Conservation (phyloP, 176 grass and related monocot genomes). For the Paspalum vaginatum region DNA sequence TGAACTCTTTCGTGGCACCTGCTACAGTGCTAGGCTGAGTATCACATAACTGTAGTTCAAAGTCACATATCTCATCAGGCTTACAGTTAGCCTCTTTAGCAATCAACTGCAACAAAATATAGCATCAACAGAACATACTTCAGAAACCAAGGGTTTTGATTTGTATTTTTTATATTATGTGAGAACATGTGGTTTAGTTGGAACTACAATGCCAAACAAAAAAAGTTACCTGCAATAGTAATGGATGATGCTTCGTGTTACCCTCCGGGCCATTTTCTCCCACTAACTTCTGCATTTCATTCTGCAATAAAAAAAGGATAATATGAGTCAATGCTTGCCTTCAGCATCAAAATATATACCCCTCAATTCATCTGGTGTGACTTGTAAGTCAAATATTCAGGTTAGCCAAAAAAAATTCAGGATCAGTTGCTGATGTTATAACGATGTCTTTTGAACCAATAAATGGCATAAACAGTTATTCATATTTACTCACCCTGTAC, state of each 20-base stretch:
- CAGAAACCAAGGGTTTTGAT: not conserved
- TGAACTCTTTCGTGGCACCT: constrained; percentile 93
- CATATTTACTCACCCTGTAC: not conserved
- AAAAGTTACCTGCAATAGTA: constrained; percentile 71
- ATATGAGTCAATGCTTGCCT: not conserved
- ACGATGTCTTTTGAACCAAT: not conserved
- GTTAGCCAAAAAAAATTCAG: too few species aligned
- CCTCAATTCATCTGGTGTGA: not conserved
- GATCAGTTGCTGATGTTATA: not conserved
- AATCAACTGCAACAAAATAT: constrained; percentile 66
- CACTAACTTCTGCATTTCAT: constrained; percentile 75
- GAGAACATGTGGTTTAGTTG: not conserved
- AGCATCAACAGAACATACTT: not conserved
- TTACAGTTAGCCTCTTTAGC: constrained; percentile 73
- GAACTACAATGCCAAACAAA: not conserved
- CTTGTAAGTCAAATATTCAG: not conserved
- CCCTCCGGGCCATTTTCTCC: constrained; percentile 53
- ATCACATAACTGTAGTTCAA: constrained; percentile 94
- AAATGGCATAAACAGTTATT: not conserved
- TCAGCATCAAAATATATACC: not conserved
- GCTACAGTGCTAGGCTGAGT: constrained; percentile 84
- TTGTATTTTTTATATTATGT: constrained; percentile 10
- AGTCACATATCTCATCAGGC: constrained; percentile 84
- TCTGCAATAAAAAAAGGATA: constrained; percentile 20
- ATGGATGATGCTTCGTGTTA: constrained; percentile 70